These are phyloP conservation scores for Abortiporus biennis DNA, from an alignment of 1,284 basidiomycete species.

Conservation along the genomic window DNA sequence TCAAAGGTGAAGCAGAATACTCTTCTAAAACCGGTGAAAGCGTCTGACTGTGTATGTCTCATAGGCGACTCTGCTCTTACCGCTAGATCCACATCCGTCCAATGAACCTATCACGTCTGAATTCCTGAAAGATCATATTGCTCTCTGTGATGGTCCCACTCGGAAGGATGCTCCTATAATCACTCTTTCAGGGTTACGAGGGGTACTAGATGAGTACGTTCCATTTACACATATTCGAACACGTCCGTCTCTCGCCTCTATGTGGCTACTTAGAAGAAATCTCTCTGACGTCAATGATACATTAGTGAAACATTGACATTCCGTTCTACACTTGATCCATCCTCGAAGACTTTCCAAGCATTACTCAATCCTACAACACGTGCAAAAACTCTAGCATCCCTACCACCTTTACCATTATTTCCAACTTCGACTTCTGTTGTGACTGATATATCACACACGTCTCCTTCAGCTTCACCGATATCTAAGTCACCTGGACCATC, in stretches of 20 bases:
- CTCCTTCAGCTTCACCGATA: constrained; percentile 15
- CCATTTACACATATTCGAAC: neutral
- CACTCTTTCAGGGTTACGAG: constrained; percentile 78
- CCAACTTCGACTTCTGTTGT: constrained; percentile 17
- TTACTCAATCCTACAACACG: constrained; percentile 50
- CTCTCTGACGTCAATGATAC: constrained; percentile 7
- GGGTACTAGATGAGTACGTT: constrained; percentile 52
- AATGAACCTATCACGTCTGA: constrained; percentile 62
- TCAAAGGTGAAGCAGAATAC: constrained; percentile 52
- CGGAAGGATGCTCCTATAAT: constrained; percentile 48
- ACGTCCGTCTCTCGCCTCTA: neutral
- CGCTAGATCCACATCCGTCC: constrained; percentile 46
- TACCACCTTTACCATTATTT: constrained; percentile 40
- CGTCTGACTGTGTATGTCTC: constrained; percentile 2
- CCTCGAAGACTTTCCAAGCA: constrained; percentile 56
- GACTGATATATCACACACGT: constrained; percentile 15
- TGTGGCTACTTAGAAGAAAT: constrained; percentile 1
- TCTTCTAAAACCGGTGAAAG: constrained; percentile 3
- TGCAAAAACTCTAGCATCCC: constrained; percentile 38
- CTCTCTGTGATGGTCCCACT: constrained; percentile 49
- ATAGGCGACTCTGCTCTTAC: constrained; percentile 76
- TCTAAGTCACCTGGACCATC: constrained; percentile 7
- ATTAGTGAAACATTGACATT: constrained; percentile 54
- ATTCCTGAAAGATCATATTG: constrained; percentile 74
- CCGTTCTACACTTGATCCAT: constrained; percentile 57